A percentile compares a stretch with the other conserved stretches of the same genome.
Conservation (phyloP, 73 alveolate genomes). For the Loxodes magnus region DNA sequence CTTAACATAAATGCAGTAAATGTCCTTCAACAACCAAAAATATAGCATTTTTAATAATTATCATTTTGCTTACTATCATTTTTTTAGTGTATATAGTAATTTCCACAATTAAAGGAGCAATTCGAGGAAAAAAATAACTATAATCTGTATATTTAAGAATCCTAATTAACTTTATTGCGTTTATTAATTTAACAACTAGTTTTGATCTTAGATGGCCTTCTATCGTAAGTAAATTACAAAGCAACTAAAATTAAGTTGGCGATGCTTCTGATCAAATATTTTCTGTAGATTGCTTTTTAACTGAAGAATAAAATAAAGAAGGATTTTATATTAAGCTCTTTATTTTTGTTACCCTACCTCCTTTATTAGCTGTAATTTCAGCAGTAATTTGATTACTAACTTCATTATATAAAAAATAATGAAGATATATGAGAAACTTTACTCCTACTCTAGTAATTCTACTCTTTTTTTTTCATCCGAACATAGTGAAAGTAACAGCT, state of each 20-base stretch:
- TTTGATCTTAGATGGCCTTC: conserved; percentile 44
- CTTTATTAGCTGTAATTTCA: conserved; percentile 10
- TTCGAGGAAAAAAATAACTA: conserved; percentile 9
- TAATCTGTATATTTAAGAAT: conserved; percentile 25
- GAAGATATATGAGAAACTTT: conserved; percentile 17
- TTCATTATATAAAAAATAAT: conserved; percentile 10
- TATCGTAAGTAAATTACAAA: neutral
- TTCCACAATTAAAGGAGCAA: conserved; percentile 29
- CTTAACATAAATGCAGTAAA: neutral
- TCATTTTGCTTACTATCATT: conserved; percentile 12
- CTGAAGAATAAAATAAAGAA: conserved; percentile 19
- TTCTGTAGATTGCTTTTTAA: conserved; percentile 8
- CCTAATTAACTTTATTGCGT: conserved; percentile 28
- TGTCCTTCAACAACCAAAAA: conserved; percentile 32
- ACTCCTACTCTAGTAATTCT: conserved; percentile 31
- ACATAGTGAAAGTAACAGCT: conserved; percentile 27
- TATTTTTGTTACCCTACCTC: conserved; percentile 23
- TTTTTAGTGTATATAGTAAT: conserved; percentile 8
- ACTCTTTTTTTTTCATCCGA: conserved; percentile 45
- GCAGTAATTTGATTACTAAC: conserved; percentile 11
- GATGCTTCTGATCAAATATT: conserved; percentile 10
- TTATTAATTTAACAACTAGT: conserved; percentile 15
- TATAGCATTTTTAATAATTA: conserved; percentile 9
- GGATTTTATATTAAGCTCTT: conserved; percentile 14
- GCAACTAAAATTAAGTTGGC: neutral